Base-by-base conservation (phyloP, 805 yeast genomes). In the Pachysolen tannophilus region DNA sequence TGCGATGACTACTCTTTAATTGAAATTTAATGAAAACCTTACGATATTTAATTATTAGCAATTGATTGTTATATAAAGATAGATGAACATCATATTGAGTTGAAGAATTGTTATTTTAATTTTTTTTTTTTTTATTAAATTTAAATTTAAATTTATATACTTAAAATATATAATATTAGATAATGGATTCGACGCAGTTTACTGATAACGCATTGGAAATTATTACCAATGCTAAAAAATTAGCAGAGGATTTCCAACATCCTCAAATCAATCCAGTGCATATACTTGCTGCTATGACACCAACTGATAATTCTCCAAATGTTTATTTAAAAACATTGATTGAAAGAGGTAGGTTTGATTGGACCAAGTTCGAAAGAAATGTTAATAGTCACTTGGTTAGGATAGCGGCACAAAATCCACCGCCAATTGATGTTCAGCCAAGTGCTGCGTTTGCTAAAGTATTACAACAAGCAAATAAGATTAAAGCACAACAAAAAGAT, bases 151-250 rank as follows among this genome's bases (percentile, higher is more conserved):
- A 35, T 40, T 13, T 18, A 26, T 13, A 14, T 8, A 8, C n/a
- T n/a, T n/a, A n/a, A n/a, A n/a, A n/a, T n/a, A 23, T 21, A 15
- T 15, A 8, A 23, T 10, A 17, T 11, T 24, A 19, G 17, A 50
- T 20, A 16, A 71, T 75, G 81, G 81, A 75, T 53, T 73, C 73
- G 48, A 58, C 88, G 40, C 88, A 85, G 68, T 83, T 85, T 47
- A 92, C 98, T 42, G 97, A 92, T 57, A 83, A 92, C 57, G 97
- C 97, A 29, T 73, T 86, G 49, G 78, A 72, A 36, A 74, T 90
- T 41, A 68, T 92, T 33, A 81, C 83, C 47, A 68, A 75, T 49
- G 94, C 97, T 36, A 75, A 78, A 40, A 75, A 81, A 53, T 60
- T 92, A 42, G 95, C 97, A 28, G 72, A 76, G 50, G 94, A 86